Evolutionary conservation across 352 stramenopile genomes (phyloP).

Genomic region (Pythium myriotylum): DNA sequence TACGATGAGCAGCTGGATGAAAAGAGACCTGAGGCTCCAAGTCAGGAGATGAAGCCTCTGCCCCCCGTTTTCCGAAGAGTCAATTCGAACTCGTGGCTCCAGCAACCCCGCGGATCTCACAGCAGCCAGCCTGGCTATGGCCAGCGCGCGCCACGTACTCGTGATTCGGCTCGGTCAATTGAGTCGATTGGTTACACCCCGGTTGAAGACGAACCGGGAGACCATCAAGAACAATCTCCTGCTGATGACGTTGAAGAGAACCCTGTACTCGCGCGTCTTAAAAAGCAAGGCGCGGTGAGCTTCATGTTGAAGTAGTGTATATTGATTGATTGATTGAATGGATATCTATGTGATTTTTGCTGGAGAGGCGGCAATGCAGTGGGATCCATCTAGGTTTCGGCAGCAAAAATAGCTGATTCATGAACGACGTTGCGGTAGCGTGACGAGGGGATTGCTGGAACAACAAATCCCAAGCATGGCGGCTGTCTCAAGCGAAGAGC

Average conservation of each 20-base stretch:
- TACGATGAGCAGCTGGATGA: constrained; percentile 9
- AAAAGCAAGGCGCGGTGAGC: constrained; percentile 82
- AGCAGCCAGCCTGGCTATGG: constrained; percentile 21
- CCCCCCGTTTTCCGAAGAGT: constrained; percentile 22
- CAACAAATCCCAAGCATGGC: constrained; percentile 39
- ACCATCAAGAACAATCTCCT: constrained; percentile 22
- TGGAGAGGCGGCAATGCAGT: not conserved
- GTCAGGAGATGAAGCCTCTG: constrained; percentile 23
- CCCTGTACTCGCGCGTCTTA: constrained; percentile 71
- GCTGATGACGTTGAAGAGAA: constrained; percentile 54
- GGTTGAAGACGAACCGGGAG: not conserved
- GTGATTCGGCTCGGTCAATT: constrained; percentile 2
- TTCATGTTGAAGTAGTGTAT: constrained; percentile 70
- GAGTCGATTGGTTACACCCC: constrained; percentile 6
- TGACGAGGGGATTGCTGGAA: not conserved
- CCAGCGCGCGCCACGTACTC: constrained; percentile 12
- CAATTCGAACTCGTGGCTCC: constrained; percentile 27
- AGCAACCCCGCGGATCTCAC: constrained; percentile 19
- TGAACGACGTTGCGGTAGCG: not conserved
- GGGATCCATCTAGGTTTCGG: constrained; percentile 7
- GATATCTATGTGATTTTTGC: not conserved
- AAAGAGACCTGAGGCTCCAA: constrained; percentile 6
- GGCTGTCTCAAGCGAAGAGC: constrained; percentile 59
- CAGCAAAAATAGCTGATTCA: constrained; percentile 18
- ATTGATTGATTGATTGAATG: constrained; percentile 3